These are phyloP conservation scores for Vigna hirtella DNA, from an alignment of 306 rosid genomes.

Conservation along the genomic window DNA sequence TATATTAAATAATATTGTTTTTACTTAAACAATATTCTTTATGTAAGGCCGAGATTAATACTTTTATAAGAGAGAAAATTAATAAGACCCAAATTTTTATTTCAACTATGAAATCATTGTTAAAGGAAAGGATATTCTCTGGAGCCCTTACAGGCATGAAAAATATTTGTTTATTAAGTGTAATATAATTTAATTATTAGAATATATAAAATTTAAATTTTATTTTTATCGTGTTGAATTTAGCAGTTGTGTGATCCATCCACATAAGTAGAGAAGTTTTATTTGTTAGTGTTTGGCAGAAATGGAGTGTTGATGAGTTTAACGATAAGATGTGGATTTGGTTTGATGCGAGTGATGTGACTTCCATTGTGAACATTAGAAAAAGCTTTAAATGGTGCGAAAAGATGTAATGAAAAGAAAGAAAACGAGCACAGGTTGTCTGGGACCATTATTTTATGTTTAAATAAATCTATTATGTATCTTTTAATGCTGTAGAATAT, in stretches of 20 bases:
- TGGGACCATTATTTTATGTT: conserved; percentile 38
- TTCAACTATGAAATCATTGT: no score
- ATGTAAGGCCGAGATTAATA: no score
- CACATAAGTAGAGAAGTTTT: background rate
- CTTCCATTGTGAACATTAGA: conserved; percentile 43
- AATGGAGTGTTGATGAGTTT: conserved; percentile 26
- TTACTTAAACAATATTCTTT: no score
- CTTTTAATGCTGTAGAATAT: no score
- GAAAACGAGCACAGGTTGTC: conserved; percentile 27
- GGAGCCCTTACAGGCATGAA: no score
- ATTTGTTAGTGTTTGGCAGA: conserved; percentile 16
- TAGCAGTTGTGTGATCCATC: background rate
- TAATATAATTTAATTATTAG: no score
- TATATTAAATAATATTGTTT: no score
- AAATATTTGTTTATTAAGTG: no score
- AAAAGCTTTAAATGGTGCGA: conserved; percentile 29
- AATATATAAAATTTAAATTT: no score
- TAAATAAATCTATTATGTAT: background rate
- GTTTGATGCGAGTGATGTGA: conserved; percentile 68
- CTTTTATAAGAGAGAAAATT: no score
- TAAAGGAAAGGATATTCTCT: no score
- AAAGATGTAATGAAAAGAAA: conserved; percentile 41
- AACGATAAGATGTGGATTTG: conserved; percentile 55
- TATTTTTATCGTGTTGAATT: background rate
- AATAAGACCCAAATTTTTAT: no score